phyloP scores from a whole-genome alignment of 441 rosid species.

The Brassica balearica region DNA sequence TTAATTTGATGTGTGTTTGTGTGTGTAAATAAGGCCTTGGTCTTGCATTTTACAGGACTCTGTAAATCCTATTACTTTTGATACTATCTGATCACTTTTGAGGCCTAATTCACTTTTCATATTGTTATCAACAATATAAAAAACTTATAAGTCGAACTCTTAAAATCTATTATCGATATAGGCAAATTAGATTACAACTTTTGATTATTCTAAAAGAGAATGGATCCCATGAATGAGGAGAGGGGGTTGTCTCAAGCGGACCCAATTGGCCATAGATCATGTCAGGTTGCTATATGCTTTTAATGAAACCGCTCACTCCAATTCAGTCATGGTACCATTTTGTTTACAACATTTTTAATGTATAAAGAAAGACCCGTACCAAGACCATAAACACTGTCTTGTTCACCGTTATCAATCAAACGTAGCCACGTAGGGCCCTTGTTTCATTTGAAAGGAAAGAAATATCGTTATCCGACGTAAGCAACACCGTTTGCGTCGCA shows the following conservation, averaged over 20 bases:
- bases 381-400: background rate
- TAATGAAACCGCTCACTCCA: slow-evolving; percentile 28
- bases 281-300: slow-evolving; percentile 20
- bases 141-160: background rate
- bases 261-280: slow-evolving; percentile 4
- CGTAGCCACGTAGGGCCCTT: background rate
- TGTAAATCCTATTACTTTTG: slow-evolving; percentile 33
- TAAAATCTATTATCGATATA: background rate
- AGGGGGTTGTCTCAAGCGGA: background rate
- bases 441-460: background rate
- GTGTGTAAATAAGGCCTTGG: slow-evolving; percentile 37
- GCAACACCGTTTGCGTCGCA: slow-evolving; percentile 29
- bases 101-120: background rate
- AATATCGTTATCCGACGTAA: slow-evolving; percentile 27
- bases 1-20: slow-evolving; percentile 1
- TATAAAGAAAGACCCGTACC: slow-evolving; percentile 17
- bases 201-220: too few species aligned
- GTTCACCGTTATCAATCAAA: background rate
- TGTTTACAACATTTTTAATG: slow-evolving; percentile 22
- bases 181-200: slow-evolving; percentile 4
- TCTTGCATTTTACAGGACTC: slow-evolving; percentile 18
- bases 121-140: background rate
- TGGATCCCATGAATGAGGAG: slow-evolving; percentile 16
- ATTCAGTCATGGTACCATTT: slow-evolving; percentile 7
- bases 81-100: slow-evolving; percentile 9